Evolutionary conservation across 2,329 filamentous ascomycete species (phyloP), one percentile per base, ranked within the genome.

Genomic region (Trichoderma semiorbis): DNA sequence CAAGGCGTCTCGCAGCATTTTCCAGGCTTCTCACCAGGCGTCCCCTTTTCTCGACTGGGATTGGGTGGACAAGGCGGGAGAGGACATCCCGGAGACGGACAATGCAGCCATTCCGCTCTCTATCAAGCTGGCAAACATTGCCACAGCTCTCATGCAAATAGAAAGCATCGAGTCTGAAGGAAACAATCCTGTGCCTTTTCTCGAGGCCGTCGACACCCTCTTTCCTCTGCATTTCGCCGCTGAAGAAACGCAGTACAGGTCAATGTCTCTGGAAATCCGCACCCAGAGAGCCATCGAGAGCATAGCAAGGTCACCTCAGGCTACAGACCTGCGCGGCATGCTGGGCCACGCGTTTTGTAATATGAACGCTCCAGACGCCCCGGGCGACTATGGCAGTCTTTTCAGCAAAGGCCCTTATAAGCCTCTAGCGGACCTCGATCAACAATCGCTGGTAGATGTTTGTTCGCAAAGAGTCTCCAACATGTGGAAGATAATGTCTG

Each of bases 201-300:
- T 85, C 5, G 72, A 80, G 26, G 72, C 71, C 21, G 73, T 84
- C 10, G 78, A 83, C 57, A 30, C 50, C 3, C 74, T 73, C 11
- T 80, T 83, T 55, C 80, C 80, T 7, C 39, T 66, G 6, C 77
- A 78, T 5, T 79, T 83, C 53, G 53, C 74, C 12, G 70, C 75
- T 5, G 74, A 74, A 2, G 71, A 60, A 3, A 63, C 75, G 14
- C 74, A 64, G 1, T 73, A 58, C 24, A 16, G 74, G 16, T 53
- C 78, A 4, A 72, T 81, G 8, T 79, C 79, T 3, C 74, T 85
- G 28, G 75, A 79, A 5, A 78, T 85, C 30, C 82, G 83, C 57
- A 83, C 81, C 0, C 78, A 79, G 63, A 74, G 76, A 47, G 74
- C 80, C 57, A 78, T 85, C 24, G 77, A 79, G 55, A 60, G 43